Percentiles rank a stretch among this genome's conserved stretches.
phyloP scores from a whole-genome alignment of 495 filamentous ascomycete species.

The Haplographium delicatum region DNA sequence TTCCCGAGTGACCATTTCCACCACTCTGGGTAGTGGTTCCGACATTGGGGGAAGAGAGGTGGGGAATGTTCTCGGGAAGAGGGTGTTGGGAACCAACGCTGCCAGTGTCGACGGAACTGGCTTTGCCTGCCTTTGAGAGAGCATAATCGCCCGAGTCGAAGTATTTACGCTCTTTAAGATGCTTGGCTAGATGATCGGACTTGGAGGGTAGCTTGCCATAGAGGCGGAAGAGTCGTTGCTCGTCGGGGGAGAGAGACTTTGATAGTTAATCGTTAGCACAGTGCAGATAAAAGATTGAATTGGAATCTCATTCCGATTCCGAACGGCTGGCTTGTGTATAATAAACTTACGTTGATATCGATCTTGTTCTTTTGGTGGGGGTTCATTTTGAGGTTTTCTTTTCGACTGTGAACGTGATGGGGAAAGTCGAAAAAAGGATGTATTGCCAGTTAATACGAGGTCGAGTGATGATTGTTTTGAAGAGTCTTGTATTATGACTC shows the following conservation, averaged over 20 bases:
- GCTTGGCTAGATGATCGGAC: conserved; percentile 95
- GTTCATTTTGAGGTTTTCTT: conserved; percentile 56
- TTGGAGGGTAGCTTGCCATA: conserved; percentile 97
- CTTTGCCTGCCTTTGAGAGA: conserved; percentile 96
- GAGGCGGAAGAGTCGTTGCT: conserved; percentile 90
- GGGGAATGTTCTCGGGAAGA: conserved; percentile 93
- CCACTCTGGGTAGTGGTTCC: conserved; percentile 41
- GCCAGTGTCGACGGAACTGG: conserved; percentile 87
- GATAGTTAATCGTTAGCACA: conserved; percentile 15
- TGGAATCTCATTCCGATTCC: conserved; percentile 1
- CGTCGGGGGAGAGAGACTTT: conserved; percentile 82
- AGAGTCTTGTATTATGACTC: conserved; percentile 5
- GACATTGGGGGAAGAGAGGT: conserved; percentile 65
- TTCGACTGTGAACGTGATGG: not conserved
- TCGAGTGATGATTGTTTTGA: conserved; percentile 1
- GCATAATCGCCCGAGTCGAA: conserved; percentile 98
- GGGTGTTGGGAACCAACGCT: conserved; percentile 92
- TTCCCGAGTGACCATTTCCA: conserved; percentile 30
- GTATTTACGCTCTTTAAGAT: conserved; percentile 85
- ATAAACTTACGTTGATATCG: conserved; percentile 75
- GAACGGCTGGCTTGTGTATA: too few relatives aligned
- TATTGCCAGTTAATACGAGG: not conserved
- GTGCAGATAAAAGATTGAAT: not conserved
- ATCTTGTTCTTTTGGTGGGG: conserved; percentile 96
- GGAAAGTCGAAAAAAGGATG: too few relatives aligned